A percentile compares a stretch with the other conserved stretches of the same genome.
These are phyloP conservation scores for Blastobotrys arbuscula DNA, from an alignment of 1,139 yeast genomes.

Conservation along the genomic window DNA sequence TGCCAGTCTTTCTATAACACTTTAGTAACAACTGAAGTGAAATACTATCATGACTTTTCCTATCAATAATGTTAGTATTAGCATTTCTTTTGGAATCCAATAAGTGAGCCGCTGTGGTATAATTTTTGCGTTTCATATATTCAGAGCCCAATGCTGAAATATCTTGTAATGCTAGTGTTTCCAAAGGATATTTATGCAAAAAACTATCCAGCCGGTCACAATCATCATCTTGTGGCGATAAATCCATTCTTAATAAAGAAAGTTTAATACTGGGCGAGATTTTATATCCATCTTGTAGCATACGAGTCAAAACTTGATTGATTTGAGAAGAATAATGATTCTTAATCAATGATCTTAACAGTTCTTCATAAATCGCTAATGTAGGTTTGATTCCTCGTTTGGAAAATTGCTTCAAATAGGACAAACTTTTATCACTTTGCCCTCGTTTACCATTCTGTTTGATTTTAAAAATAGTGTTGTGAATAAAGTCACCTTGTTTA, in stretches of 20 bases:
- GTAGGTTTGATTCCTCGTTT: constrained; percentile 21
- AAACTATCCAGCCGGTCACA: constrained; percentile 4
- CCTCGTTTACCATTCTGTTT: not conserved
- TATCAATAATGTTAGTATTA: constrained; percentile 15
- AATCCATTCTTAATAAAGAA: constrained; percentile 8
- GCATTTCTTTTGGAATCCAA: constrained; percentile 19
- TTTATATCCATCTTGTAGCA: constrained; percentile 15
- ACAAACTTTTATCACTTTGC: constrained; percentile 15
- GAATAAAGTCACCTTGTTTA: not conserved
- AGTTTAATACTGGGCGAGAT: constrained; percentile 11
- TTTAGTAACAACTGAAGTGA: constrained; percentile 19
- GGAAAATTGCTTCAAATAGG: constrained; percentile 17
- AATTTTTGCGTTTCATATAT: constrained; percentile 16
- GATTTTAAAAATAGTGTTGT: not conserved
- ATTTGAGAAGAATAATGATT: not conserved
- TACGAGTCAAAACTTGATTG: constrained; percentile 9
- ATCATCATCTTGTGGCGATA: not conserved
- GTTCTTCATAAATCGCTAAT: constrained; percentile 15
- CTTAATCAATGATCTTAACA: constrained; percentile 17
- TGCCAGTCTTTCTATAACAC: constrained; percentile 15
- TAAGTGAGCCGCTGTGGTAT: constrained; percentile 16
- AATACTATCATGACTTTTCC: constrained; percentile 19
- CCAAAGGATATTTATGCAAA: not conserved
- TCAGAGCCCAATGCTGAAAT: constrained; percentile 20
- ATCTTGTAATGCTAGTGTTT: constrained; percentile 8